Evolutionary conservation across 108 stramenopile genomes (phyloP), one percentile per base, ranked within the genome.

Genomic region (Ochromonas danica): DNA sequence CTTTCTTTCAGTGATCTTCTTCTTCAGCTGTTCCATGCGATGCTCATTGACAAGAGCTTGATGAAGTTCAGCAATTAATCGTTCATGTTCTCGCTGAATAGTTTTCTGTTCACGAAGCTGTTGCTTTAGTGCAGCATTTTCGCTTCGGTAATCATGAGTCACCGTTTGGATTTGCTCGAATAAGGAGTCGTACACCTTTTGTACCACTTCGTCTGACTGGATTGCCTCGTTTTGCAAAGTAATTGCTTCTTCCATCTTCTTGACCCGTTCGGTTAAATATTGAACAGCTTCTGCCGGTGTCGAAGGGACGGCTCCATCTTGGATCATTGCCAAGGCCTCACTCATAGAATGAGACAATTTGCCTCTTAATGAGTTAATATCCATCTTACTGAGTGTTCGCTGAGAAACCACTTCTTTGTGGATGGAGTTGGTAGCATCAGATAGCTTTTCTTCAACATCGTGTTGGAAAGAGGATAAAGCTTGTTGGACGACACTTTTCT

Each of bases 401-500:
- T 67, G 63, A 35, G 17, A 6, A 28, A 67, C 6, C 10, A 67
- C 25, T 67, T 67, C 63, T 36, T 67, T 67, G 17, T 67, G 63
- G 14, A 67, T 67, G 63, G 27, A 10, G 30, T 10, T 6, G 6
- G 63, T 35, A 14, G 63, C 63, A 67, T 67, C 63, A 14, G 27
- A 10, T 36, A 67, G 63, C 31, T 28, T 6, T 31, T 35, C 31
- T 35, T 67, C 31, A 35, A 67, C 63, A 31, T 22, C 3, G 3
- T 67, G 3, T 36, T 67, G 14, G 30, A 67, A 14, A 10, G 33
- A 28, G 25, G 35, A 10, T 25, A 67, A 35, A 10, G 63, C 63
- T 33, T 6, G 6, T 67, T 67, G 14, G 31, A 67, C 63, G 17
- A 31, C 25, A 14, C 35, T 33, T 33, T 25, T 28, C 35, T 67